Conservation (phyloP, 768 basidiomycete genomes). For the Candolleomyces efflorescens region DNA sequence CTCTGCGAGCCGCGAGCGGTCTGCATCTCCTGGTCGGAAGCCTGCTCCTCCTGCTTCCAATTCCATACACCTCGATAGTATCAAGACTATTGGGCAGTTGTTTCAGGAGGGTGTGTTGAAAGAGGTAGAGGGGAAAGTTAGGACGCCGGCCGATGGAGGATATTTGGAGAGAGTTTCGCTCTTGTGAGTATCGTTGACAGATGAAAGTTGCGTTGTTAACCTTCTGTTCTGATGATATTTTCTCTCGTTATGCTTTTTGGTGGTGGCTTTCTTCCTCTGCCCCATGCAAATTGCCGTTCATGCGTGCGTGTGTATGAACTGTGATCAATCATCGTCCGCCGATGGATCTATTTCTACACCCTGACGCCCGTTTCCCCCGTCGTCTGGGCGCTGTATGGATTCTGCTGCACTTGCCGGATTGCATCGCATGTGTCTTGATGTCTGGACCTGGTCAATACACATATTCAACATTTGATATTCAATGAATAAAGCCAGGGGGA, state of each 20-base stretch:
- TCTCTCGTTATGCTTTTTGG: too few relatives aligned
- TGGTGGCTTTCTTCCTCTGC: too few relatives aligned
- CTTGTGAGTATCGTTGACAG: slow-evolving; percentile 41
- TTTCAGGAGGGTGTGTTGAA: slow-evolving; percentile 42
- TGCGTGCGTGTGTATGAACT: too few relatives aligned
- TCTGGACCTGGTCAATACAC: too few relatives aligned
- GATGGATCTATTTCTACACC: too few relatives aligned
- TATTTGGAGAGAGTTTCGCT: slow-evolving; percentile 62
- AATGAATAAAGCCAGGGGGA: slow-evolving; percentile 59
- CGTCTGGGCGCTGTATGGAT: too few relatives aligned
- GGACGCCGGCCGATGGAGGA: slow-evolving; percentile 31
- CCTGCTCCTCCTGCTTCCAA: neutral
- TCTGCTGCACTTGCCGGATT: too few relatives aligned
- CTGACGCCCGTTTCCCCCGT: too few relatives aligned
- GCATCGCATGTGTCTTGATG: too few relatives aligned
- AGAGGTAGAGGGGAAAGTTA: slow-evolving; percentile 23
- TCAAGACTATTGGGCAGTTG: slow-evolving; percentile 53
- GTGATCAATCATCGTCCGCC: neutral
- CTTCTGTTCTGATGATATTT: neutral
- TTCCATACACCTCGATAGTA: slow-evolving; percentile 30
- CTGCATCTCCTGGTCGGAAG: neutral
- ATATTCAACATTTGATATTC: neutral
- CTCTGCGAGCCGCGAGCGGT: neutral
- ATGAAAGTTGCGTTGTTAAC: neutral
- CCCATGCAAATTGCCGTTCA: too few relatives aligned